These are phyloP conservation scores for Volvariella volvacea DNA, from an alignment of 1,284 basidiomycete genomes.

Conservation along the genomic window DNA sequence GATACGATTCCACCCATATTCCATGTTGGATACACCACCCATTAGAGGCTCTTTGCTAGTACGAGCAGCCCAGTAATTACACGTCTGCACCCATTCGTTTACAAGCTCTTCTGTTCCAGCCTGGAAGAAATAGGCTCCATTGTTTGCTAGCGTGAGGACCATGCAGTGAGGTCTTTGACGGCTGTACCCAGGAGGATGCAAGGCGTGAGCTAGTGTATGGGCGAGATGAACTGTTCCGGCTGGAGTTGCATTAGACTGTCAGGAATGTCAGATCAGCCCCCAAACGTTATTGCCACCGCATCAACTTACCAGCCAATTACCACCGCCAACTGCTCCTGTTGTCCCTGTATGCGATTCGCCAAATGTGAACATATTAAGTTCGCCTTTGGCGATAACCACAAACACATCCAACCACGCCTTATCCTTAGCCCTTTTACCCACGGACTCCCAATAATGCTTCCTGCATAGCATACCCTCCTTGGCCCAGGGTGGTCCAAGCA, in stretches of 20 bases:
- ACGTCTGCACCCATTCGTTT: constrained; percentile 96
- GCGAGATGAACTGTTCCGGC: constrained; percentile 80
- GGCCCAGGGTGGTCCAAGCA: constrained; percentile 95
- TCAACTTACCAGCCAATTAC: constrained; percentile 84
- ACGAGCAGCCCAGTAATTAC: constrained; percentile 98
- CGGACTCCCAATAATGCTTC: constrained; percentile 90
- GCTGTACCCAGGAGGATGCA: constrained; percentile 91
- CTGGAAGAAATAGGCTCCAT: constrained; percentile 94
- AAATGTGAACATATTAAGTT: constrained; percentile 92
- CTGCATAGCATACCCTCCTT: constrained; percentile 95
- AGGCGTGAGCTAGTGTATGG: constrained; percentile 82
- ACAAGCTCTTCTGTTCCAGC: constrained; percentile 96
- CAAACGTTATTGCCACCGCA: constrained; percentile 1
- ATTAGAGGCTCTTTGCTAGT: constrained; percentile 89
- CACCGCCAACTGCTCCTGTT: constrained; percentile 75
- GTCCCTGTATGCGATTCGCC: constrained; percentile 55
- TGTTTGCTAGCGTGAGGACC: constrained; percentile 85
- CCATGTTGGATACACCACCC: constrained; percentile 97
- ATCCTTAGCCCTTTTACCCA: constrained; percentile 76
- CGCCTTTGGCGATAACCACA: constrained; percentile 90
- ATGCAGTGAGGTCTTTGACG: constrained; percentile 88
- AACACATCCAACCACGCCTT: constrained; percentile 92
- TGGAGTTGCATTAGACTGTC: constrained; percentile 75
- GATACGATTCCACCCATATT: constrained; percentile 94
- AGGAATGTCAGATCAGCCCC: constrained; percentile 8